Conservation (phyloP, 441 rosid genomes). For the Erysimum cheiri region DNA sequence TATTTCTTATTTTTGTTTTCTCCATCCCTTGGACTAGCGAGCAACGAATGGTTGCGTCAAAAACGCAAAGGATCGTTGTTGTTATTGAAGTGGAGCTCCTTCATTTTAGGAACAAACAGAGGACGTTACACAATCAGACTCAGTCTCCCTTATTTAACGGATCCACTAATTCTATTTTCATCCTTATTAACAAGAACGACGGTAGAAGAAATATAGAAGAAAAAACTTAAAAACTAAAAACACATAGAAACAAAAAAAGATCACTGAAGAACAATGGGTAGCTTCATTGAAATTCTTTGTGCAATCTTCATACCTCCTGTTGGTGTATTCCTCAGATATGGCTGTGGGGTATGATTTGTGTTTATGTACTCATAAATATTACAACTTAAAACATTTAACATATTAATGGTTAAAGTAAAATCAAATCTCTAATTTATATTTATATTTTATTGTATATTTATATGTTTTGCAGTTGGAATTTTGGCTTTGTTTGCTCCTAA, state of each 20-base stretch:
- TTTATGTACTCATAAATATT: too few relatives aligned
- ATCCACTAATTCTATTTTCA: neutral
- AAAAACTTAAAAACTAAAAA: neutral
- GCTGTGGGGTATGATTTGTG: conserved; percentile 53
- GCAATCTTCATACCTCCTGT: conserved; percentile 86
- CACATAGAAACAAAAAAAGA: neutral
- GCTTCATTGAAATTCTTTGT: conserved; percentile 64
- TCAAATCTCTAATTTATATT: neutral
- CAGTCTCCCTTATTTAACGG: conserved; percentile 23
- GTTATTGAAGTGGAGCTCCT: conserved; percentile 30
- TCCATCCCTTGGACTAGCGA: neutral
- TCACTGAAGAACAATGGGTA: conserved; percentile 38
- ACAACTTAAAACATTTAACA: neutral
- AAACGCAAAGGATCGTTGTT: conserved; percentile 2
- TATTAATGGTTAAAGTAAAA: neutral
- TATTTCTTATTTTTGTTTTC: neutral
- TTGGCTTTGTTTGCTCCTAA: conserved; percentile 39
- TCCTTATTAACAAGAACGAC: conserved; percentile 19
- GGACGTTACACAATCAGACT: conserved; percentile 35
- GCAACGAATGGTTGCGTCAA: conserved; percentile 1
- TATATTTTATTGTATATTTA: neutral
- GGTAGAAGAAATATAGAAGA: neutral
- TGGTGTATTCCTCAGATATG: conserved; percentile 85
- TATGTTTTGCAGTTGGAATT: conserved; percentile 42
- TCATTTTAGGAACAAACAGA: conserved; percentile 36